Conservation (phyloP, 495 filamentous ascomycete species). For the Pseudomonodictys pantanalensis region DNA sequence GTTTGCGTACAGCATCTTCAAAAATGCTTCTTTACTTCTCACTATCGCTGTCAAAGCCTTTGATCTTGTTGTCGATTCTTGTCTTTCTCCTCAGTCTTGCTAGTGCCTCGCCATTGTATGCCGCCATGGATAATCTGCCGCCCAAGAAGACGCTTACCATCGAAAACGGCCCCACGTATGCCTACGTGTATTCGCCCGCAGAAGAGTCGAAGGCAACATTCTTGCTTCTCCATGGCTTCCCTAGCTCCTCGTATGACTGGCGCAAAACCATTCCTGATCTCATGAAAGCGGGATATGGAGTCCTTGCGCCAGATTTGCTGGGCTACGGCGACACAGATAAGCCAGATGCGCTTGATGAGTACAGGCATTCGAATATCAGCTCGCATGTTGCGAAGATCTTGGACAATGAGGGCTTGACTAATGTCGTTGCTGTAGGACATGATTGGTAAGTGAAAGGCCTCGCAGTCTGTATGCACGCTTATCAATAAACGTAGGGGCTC, state of each 20-base stretch:
- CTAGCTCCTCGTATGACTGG: slow-evolving; percentile 43
- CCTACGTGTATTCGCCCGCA: neutral
- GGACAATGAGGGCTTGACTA: slow-evolving; percentile 28
- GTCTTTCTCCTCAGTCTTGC: no score
- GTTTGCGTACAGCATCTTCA: no score
- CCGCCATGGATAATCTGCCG: neutral
- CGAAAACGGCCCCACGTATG: neutral
- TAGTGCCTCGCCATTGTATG: no score
- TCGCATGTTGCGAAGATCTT: slow-evolving; percentile 44
- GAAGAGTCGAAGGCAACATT: neutral
- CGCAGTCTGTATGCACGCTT: neutral
- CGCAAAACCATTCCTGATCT: slow-evolving; percentile 44
- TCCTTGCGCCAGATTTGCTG: slow-evolving; percentile 50
- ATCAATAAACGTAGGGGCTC: neutral
- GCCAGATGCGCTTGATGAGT: slow-evolving; percentile 37
- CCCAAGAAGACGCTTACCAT: neutral
- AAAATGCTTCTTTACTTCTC: no score
- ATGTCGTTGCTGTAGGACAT: slow-evolving; percentile 37
- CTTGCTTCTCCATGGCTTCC: slow-evolving; percentile 21
- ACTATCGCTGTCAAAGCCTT: no score
- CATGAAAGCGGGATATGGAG: slow-evolving; percentile 42
- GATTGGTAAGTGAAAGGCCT: slow-evolving; percentile 32
- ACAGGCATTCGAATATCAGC: slow-evolving; percentile 40
- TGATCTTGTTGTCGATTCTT: no score
- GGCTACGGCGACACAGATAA: slow-evolving; percentile 51